Evolutionary conservation across 2,329 filamentous ascomycete species (phyloP).

Genomic region (Phoma sp.): DNA sequence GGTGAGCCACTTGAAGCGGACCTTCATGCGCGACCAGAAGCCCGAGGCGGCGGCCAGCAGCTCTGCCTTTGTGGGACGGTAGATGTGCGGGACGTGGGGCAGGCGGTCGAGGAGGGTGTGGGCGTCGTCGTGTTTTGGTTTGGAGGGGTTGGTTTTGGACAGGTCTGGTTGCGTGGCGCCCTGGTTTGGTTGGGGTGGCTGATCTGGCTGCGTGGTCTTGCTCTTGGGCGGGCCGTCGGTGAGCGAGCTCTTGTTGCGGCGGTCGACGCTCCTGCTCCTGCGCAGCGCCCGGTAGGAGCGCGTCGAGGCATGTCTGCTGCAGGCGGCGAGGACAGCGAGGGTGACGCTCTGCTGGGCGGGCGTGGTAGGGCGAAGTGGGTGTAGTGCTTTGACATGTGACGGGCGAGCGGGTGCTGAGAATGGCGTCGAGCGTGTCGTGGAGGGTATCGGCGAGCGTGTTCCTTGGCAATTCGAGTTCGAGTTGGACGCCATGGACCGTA

Average conservation of each 20-base stretch:
- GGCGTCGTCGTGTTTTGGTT: slow-evolving; percentile 27
- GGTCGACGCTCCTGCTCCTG: slow-evolving; percentile 23
- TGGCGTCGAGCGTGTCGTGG: background rate
- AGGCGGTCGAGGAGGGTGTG: slow-evolving; percentile 61
- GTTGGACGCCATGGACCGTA: slow-evolving; percentile 19
- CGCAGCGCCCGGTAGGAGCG: slow-evolving; percentile 24
- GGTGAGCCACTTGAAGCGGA: slow-evolving; percentile 97
- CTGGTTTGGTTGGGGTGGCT: background rate
- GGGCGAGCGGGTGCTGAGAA: slow-evolving; percentile 12
- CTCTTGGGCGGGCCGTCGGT: slow-evolving; percentile 34
- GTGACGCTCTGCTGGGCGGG: slow-evolving; percentile 30
- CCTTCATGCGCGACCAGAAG: slow-evolving; percentile 87
- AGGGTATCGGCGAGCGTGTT: background rate
- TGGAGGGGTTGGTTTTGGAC: slow-evolving; percentile 26
- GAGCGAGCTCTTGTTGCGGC: slow-evolving; percentile 48
- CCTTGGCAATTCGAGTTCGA: slow-evolving; percentile 10
- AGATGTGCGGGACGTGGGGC: slow-evolving; percentile 67
- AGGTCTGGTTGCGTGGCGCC: slow-evolving; percentile 42
- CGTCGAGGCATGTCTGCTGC: slow-evolving; percentile 38
- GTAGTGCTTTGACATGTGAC: slow-evolving; percentile 19
- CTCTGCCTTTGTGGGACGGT: slow-evolving; percentile 92
- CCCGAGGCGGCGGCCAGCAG: slow-evolving; percentile 88
- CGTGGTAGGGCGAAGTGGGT: slow-evolving; percentile 12
- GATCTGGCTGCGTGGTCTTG: slow-evolving; percentile 15
- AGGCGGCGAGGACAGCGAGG: slow-evolving; percentile 36